These are phyloP conservation scores for Kickxella alabastrina DNA, from an alignment of 192 early-diverging fungal species.

Conservation along the genomic window DNA sequence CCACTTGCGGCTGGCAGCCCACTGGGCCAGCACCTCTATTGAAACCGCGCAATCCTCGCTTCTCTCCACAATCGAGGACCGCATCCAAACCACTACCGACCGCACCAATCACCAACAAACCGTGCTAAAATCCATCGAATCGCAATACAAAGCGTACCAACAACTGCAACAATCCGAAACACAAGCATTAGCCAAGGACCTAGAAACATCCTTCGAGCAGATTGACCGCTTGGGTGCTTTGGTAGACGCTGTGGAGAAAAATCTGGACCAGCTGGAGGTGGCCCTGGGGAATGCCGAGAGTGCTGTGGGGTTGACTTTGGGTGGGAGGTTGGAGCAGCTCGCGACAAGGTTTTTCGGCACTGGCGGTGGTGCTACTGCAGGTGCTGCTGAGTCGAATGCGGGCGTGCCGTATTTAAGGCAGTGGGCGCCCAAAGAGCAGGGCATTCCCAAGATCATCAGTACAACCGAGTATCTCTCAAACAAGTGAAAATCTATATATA, in stretches of 20 bases:
- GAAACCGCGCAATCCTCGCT: slow-evolving; percentile 4
- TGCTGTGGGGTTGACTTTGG: slow-evolving; percentile 22
- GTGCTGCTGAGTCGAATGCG: background rate
- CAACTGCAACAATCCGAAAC: background rate
- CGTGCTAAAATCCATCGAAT: background rate
- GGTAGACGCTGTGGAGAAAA: slow-evolving; percentile 12
- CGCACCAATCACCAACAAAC: background rate
- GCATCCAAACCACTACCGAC: background rate
- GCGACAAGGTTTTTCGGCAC: slow-evolving; percentile 16
- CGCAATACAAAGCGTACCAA: background rate
- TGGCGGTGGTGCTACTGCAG: too few species aligned
- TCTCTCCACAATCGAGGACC: slow-evolving; percentile 1
- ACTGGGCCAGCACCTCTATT: slow-evolving; percentile 14
- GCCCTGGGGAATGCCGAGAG: slow-evolving; percentile 22
- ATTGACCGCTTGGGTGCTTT: slow-evolving; percentile 1
- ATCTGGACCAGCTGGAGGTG: slow-evolving; percentile 12
- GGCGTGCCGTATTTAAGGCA: slow-evolving; percentile 37
- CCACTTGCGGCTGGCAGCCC: slow-evolving; percentile 20
- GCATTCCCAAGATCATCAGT: slow-evolving; percentile 10
- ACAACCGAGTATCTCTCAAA: slow-evolving; percentile 5
- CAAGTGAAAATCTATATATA: background rate
- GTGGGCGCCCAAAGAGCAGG: slow-evolving; percentile 18
- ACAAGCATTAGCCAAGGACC: background rate
- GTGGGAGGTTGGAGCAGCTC: slow-evolving; percentile 22
- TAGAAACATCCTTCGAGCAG: slow-evolving; percentile 1